Evolutionary conservation across 2,329 filamentous ascomycete genomes (phyloP), one percentile per base, ranked within the genome.

Genomic region (Penicillium brevicompactum): DNA sequence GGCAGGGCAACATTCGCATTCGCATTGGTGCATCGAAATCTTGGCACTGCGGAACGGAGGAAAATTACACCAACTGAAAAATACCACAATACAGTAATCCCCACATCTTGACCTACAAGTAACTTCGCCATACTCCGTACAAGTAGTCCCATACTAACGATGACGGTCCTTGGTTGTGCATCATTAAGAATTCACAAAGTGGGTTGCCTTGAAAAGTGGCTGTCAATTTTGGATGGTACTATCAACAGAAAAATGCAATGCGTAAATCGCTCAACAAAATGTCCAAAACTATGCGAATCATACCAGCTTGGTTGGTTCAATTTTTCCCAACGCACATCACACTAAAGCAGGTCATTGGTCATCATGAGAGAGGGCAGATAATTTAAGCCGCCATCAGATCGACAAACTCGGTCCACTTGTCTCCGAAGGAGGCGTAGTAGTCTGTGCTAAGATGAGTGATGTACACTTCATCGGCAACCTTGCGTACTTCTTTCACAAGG

Each of bases 361-460:
- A 45, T 3, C 18, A 27, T 41, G 24, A 22, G 11, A 24, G 7
- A 27, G 14, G 27, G 22, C 24, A 5, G 1, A 30, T 14, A 9
- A 9, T 24, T 30, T 58, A 67, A 22, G 58, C 55, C 6, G 63
- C 68, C 69, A 72, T 72, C 53, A 71, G 51, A 50, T 65, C 60
- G 18, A 75, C 71, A 63, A 76, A 76, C 11, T 71, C 71, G 11
- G 49, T 49, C 75, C 74, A 77, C 40, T 64, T 63, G 10, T 47
- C 41, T 40, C 74, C 74, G 61, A 77, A 78, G 40, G 67, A 69
- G 32, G 75, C 68, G 60, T 77, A 78, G 59, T 76, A 76, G 57
- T 76, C 66, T 10, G 63, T 63, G 42, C 57, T 65, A 47, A 75
- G 64, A 48, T 76, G 72, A 6, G 75, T 78, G 54, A 77, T 65